phyloP scores from a whole-genome alignment of 306 rosid species.

The Datisca glomerata region DNA sequence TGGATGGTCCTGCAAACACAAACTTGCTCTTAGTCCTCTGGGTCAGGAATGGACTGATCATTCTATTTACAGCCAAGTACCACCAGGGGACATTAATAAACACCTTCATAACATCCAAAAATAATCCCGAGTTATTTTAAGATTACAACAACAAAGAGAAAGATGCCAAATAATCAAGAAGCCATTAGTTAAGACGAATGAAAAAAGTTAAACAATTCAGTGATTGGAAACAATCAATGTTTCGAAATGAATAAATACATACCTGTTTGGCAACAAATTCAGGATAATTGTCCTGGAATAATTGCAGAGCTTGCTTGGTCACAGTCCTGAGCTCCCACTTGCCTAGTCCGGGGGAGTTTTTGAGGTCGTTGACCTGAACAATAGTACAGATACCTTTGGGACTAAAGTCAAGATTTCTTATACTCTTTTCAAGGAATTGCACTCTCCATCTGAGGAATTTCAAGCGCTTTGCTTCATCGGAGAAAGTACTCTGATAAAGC shows the following conservation, averaged over 20 bases:
- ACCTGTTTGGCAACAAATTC: slow-evolving; percentile 55
- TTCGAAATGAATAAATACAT: not conserved
- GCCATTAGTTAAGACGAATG: too few relatives aligned
- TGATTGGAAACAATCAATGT: too few relatives aligned
- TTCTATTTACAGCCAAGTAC: slow-evolving; percentile 37
- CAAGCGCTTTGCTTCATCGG: slow-evolving; percentile 29
- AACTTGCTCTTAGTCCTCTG: slow-evolving; percentile 79
- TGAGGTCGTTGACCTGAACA: slow-evolving; percentile 50
- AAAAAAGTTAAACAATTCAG: too few relatives aligned
- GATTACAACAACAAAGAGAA: not conserved
- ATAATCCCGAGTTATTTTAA: slow-evolving; percentile 1
- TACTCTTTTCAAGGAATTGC: slow-evolving; percentile 43
- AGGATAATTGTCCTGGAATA: slow-evolving; percentile 49
- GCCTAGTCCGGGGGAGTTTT: slow-evolving; percentile 27
- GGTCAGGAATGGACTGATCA: slow-evolving; percentile 45
- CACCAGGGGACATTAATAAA: slow-evolving; percentile 54
- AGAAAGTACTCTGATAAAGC: slow-evolving; percentile 33
- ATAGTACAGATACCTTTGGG: slow-evolving; percentile 32
- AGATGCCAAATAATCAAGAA: too few relatives aligned
- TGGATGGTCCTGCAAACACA: slow-evolving; percentile 76
- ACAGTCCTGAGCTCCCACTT: slow-evolving; percentile 33
- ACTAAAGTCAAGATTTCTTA: slow-evolving; percentile 33
- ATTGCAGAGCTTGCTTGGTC: slow-evolving; percentile 37
- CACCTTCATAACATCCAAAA: slow-evolving; percentile 18
- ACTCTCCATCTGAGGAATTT: slow-evolving; percentile 41